Percentiles rank a stretch among this genome's conserved stretches.
These are phyloP conservation scores for Cubamyces sp. DNA, from an alignment of 768 basidiomycete genomes.

Conservation along the genomic window DNA sequence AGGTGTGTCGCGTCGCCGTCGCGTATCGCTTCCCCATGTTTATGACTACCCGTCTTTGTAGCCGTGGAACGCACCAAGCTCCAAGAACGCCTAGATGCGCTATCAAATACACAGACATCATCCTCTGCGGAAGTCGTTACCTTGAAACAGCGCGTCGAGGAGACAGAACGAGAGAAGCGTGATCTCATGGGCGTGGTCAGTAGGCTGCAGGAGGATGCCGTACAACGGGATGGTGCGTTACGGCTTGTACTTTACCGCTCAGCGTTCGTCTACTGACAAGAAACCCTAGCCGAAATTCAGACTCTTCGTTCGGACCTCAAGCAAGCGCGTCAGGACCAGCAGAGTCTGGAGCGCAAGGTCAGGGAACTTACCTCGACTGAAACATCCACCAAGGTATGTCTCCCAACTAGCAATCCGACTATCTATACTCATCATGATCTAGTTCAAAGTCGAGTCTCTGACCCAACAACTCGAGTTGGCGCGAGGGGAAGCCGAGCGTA, in stretches of 20 bases:
- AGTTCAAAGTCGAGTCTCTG: constrained; percentile 89
- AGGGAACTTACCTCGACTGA: constrained; percentile 76
- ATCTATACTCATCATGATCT: constrained; percentile 1
- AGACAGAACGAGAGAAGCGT: constrained; percentile 87
- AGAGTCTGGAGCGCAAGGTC: constrained; percentile 65
- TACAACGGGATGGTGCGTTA: constrained; percentile 72
- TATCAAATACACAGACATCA: constrained; percentile 62
- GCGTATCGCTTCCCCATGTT: neutral
- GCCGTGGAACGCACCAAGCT: constrained; percentile 50
- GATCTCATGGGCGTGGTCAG: constrained; percentile 85
- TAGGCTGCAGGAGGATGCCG: constrained; percentile 75
- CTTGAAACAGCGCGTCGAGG: constrained; percentile 65
- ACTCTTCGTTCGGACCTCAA: constrained; percentile 69
- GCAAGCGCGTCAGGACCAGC: constrained; percentile 75
- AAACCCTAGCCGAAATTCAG: constrained; percentile 65
- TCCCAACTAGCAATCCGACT: neutral
- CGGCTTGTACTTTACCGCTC: neutral
- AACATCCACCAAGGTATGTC: constrained; percentile 71
- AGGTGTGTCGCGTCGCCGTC: constrained; percentile 45
- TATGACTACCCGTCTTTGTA: constrained; percentile 36
- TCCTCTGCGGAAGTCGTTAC: constrained; percentile 65
- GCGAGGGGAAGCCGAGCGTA: constrained; percentile 75
- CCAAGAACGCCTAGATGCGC: constrained; percentile 56
- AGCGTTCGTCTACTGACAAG: neutral
- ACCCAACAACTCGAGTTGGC: constrained; percentile 81